Evolutionary conservation across 2,329 filamentous ascomycete species (phyloP), one percentile per base, ranked within the genome.

Genomic region (Penicillium sp.): DNA sequence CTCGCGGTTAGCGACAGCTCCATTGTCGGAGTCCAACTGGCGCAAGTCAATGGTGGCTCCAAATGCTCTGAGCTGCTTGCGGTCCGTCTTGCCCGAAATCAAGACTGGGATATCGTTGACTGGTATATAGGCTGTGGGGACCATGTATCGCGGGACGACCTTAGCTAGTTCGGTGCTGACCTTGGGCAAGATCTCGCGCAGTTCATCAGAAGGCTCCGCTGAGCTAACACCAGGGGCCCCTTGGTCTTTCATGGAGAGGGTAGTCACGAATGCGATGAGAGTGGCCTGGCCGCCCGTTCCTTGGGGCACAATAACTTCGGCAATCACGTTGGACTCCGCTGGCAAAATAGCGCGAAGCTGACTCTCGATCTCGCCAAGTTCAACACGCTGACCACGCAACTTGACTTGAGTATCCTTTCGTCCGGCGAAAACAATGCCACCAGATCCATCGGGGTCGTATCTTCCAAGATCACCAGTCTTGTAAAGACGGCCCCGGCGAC

Each of bases 261-360:
- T 56, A 5, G 69, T 62, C 45, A 72, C 53, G 29, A 73, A 73
- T 15, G 68, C 69, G 0, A 73, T 68, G 20, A 73, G 56, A 1
- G 63, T 70, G 3, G 66, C 54, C 42, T 73, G 69, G 2, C 65
- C 61, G 0, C 67, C 63, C 12, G 63, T 57, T 6, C 61, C 64
- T n/a, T 65, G 61, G 2, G 70, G 67, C 2, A 57, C 59, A 60
- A 83, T 78, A 12, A 83, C 78, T 59, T 83, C 81, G 2, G 74
- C 77, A 25, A 81, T 77, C 0, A 81, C 71, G 3, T 73, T 75
- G 11, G 67, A 55, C 6, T 68, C 65, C 1, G 67, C 55, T 6
- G 67, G 66, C n/a, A 74, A 54, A 37, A 64, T 56, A 12, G 59
- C 64, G 33, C 62, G 64, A 15, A 73, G 60, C 20, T 73, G 70